A percentile compares a stretch with the other conserved stretches of the same genome.
phyloP scores from a whole-genome alignment of 2,329 filamentous ascomycete genomes.

The Botryotinia calthae region DNA sequence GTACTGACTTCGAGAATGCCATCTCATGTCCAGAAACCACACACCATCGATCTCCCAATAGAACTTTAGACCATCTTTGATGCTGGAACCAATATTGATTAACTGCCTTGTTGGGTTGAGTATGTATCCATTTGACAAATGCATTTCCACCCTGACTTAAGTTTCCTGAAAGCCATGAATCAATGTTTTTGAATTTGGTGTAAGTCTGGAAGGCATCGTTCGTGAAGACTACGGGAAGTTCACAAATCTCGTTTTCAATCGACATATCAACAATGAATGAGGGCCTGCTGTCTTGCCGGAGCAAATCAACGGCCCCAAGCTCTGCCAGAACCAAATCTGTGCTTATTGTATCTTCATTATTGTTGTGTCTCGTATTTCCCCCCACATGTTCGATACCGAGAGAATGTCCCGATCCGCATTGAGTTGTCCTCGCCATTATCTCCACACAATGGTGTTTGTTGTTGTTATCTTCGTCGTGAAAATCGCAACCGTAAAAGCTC shows the following conservation, averaged over 20 bases:
- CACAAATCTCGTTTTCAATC: neutral
- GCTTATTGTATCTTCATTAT: neutral
- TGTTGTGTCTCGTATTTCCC: neutral
- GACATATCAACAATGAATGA: constrained; percentile 1
- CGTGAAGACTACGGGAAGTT: neutral
- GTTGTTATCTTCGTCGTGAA: too few relatives aligned
- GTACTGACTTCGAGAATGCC: neutral
- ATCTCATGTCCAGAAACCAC: constrained; percentile 1
- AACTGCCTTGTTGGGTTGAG: neutral
- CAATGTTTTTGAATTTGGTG: neutral
- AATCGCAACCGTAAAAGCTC: neutral
- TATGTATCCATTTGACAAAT: constrained; percentile 7
- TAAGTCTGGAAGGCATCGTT: constrained; percentile 10
- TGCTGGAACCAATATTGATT: constrained; percentile 2
- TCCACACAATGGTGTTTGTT: neutral
- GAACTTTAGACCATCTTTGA: constrained; percentile 5
- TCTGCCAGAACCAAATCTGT: neutral
- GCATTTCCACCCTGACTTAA: neutral
- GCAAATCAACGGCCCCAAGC: constrained; percentile 1
- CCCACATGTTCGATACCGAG: neutral
- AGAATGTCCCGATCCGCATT: neutral
- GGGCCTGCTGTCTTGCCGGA: neutral
- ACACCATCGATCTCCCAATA: neutral
- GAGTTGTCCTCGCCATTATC: neutral
- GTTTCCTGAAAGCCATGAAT: neutral